Base-by-base conservation (phyloP, 2,329 filamentous ascomycete species). In the Davidsoniella virescens region DNA sequence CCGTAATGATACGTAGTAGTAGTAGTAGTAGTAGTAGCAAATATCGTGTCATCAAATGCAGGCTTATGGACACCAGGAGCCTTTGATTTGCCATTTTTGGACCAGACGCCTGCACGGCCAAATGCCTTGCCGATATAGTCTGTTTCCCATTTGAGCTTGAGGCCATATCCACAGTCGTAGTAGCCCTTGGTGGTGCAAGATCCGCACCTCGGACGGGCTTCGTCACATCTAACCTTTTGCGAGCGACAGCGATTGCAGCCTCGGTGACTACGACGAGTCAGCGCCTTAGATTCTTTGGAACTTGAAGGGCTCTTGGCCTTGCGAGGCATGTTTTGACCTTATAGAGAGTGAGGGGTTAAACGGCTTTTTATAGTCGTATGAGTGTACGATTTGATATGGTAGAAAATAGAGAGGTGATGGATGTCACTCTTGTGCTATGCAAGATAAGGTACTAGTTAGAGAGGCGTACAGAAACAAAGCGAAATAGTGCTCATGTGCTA, bases 71-170 rank as follows among this genome's bases (percentile, higher is more conserved):
- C 9, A 12, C 8, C 8, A 16, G 44, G 44, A 17, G 20, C 18
- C 14, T 49, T 49, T 14, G 38, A 6, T 26, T 43, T 49, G 5
- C 47, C 47, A n/a, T 53, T 52, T 16, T 60, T 62, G 4, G 55
- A 51, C 60, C 60, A 62, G 10, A 61, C 58, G 2, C 60, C 60
- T 20, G 58, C 56, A 23, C 60, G 33, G 2, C 60, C 60, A 54
- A 62, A 62, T 6, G 60, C 61, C 2, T 58, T 42, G 0, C 60
- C 60, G 5, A 55, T 51, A 38, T 59, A 62, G 49, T 62, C 60
- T 0, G 57, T 44, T 33, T 62, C 60, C 60, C 60, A 62, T 52
- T 62, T 62, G 9, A 49, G 40, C 10, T 10, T 14, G 8, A 49
- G 9, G 16, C 23, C 25, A 23, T 43, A 49, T 8, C 16, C 17